Percentiles rank a stretch among this genome's conserved stretches.
These are phyloP conservation scores for Lichtheimia ornata DNA, from an alignment of 371 early-diverging fungal species.

Conservation along the genomic window DNA sequence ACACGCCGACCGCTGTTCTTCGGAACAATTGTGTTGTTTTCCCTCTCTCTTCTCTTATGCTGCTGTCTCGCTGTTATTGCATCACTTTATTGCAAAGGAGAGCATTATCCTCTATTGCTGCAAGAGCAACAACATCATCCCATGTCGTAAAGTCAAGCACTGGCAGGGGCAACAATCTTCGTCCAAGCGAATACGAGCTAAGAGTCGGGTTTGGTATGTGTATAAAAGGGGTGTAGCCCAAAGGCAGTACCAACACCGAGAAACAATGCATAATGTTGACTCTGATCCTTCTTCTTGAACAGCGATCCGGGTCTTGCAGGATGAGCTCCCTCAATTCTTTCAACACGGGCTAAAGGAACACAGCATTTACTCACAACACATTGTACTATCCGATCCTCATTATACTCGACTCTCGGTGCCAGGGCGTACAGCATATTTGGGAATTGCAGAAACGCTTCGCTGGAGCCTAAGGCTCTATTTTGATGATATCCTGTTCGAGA, in stretches of 20 bases:
- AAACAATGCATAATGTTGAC: constrained; percentile 1
- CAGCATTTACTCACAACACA: constrained; percentile 44
- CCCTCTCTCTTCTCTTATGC: constrained; percentile 2
- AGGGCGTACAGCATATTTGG: constrained; percentile 50
- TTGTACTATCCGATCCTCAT: constrained; percentile 56
- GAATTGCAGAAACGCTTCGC: constrained; percentile 49
- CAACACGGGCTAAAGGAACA: constrained; percentile 39
- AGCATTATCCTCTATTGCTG: neutral
- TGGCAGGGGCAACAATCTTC: neutral
- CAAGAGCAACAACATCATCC: neutral
- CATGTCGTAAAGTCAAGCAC: neutral
- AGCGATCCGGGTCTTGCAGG: constrained; percentile 53
- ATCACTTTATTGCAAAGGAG: neutral
- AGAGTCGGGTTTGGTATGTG: constrained; percentile 19
- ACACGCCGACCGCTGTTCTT: too few species aligned
- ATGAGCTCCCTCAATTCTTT: constrained; percentile 51
- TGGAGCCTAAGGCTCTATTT: constrained; percentile 56
- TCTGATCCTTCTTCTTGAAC: neutral
- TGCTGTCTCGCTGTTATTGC: constrained; percentile 3
- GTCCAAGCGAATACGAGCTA: constrained; percentile 42
- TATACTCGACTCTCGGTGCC: constrained; percentile 52
- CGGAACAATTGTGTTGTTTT: too few species aligned
- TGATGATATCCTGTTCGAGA: constrained; percentile 39
- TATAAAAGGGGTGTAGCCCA: neutral
- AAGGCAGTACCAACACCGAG: neutral